phyloP scores from a whole-genome alignment of 2,329 filamentous ascomycete genomes.

The Fusarium domesticum region DNA sequence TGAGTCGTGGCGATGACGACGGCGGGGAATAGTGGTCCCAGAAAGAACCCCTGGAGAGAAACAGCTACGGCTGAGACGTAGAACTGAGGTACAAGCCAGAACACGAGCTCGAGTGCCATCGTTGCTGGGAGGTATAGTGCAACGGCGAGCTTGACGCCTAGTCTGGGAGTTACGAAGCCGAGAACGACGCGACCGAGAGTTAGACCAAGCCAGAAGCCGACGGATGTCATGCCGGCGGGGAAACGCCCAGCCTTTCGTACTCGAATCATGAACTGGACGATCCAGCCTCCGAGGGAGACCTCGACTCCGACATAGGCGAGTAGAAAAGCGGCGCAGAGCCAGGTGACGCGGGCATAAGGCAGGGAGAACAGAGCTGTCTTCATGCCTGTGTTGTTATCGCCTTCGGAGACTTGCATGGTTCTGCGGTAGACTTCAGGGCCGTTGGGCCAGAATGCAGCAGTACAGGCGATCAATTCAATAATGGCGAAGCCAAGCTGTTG shows the following conservation, averaged over 20 bases:
- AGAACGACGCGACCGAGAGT: slow-evolving; percentile 68
- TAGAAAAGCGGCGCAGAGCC: slow-evolving; percentile 70
- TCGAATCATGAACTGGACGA: slow-evolving; percentile 78
- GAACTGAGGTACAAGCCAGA: slow-evolving; percentile 80
- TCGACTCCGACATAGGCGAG: slow-evolving; percentile 75
- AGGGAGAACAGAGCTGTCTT: slow-evolving; percentile 38
- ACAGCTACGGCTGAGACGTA: slow-evolving; percentile 71
- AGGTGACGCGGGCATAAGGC: slow-evolving; percentile 54
- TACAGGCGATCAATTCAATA: slow-evolving; percentile 34
- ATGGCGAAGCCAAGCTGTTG: slow-evolving; percentile 13
- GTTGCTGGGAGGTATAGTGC: slow-evolving; percentile 59
- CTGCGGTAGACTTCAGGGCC: slow-evolving; percentile 54
- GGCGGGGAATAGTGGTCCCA: slow-evolving; percentile 74
- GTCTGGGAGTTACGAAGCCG: slow-evolving; percentile 67
- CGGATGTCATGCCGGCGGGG: slow-evolving; percentile 69
- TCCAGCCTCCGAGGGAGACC: slow-evolving; percentile 76
- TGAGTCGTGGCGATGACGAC: slow-evolving; percentile 69
- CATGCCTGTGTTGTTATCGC: slow-evolving; percentile 21
- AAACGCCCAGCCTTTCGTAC: slow-evolving; percentile 67
- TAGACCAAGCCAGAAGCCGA: slow-evolving; percentile 79
- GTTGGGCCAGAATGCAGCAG: slow-evolving; percentile 59
- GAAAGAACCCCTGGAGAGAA: slow-evolving; percentile 71
- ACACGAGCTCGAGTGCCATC: slow-evolving; percentile 66
- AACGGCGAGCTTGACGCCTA: slow-evolving; percentile 67
- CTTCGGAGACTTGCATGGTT: slow-evolving; percentile 29